Conservation (phyloP, 805 yeast genomes). For the Suhomyces pyralidae region DNA sequence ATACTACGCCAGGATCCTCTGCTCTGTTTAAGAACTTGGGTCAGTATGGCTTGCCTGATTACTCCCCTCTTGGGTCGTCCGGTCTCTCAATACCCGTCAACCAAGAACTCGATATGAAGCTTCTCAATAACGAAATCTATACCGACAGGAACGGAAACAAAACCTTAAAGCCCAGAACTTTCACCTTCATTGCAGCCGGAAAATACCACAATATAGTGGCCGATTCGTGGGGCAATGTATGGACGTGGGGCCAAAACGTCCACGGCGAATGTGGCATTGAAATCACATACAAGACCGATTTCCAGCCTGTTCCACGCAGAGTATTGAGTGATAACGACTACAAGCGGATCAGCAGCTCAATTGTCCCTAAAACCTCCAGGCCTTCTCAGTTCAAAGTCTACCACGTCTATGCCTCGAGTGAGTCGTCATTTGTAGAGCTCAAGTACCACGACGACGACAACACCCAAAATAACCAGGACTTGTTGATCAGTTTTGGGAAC, state of each 20-base stretch:
- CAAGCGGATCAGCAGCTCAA: constrained; percentile 13
- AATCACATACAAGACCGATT: constrained; percentile 62
- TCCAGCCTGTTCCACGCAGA: constrained; percentile 65
- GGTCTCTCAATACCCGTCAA: constrained; percentile 24
- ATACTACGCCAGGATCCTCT: constrained; percentile 42
- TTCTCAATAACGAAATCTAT: constrained; percentile 50
- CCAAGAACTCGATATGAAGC: constrained; percentile 46
- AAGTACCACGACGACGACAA: constrained; percentile 16
- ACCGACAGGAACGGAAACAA: constrained; percentile 17
- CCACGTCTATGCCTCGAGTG: constrained; percentile 67
- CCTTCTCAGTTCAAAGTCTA: constrained; percentile 45
- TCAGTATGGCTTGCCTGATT: constrained; percentile 78
- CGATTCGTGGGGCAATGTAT: constrained; percentile 66
- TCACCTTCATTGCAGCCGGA: constrained; percentile 69
- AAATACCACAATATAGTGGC: constrained; percentile 65
- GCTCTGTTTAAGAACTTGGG: constrained; percentile 44
- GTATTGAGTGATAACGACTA: constrained; percentile 16
- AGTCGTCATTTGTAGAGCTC: constrained; percentile 41
- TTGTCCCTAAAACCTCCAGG: constrained; percentile 40
- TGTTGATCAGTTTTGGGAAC: constrained; percentile 69
- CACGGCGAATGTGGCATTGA: constrained; percentile 83
- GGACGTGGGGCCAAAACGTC: constrained; percentile 82
- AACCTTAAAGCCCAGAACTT: constrained; percentile 38
- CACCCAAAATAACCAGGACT: constrained; percentile 13
- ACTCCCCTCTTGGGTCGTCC: constrained; percentile 64